Percentiles rank a stretch among this genome's conserved stretches.
These are phyloP conservation scores for Carpinus fangiana DNA, from an alignment of 306 rosid genomes.

Conservation along the genomic window DNA sequence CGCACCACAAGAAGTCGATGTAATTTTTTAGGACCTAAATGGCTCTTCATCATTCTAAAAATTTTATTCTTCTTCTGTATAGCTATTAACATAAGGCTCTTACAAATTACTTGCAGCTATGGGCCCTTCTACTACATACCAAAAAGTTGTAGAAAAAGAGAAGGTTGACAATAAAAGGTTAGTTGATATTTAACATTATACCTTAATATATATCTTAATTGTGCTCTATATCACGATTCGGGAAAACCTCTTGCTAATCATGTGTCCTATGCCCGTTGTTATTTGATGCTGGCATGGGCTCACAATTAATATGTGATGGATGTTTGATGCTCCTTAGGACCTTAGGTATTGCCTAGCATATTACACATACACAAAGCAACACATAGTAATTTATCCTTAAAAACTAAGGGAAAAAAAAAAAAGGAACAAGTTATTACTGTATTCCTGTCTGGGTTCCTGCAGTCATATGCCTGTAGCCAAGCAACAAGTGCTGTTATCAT, in stretches of 20 bases:
- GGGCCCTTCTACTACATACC: conserved; percentile 49
- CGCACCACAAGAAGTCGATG: conserved; percentile 61
- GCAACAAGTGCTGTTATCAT: neutral
- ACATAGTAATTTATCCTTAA: neutral
- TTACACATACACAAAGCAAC: neutral
- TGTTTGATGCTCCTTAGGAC: neutral
- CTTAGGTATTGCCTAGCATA: neutral
- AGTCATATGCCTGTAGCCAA: no score
- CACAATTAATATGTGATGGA: neutral
- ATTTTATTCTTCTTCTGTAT: neutral
- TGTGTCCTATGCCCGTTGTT: neutral
- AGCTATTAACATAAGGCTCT: conserved; percentile 15
- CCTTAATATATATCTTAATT: neutral
- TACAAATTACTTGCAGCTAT: conserved; percentile 46
- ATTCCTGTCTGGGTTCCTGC: neutral
- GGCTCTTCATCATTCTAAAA: neutral
- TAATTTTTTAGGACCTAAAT: conserved; percentile 34
- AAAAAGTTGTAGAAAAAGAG: conserved; percentile 51
- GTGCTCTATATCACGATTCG: neutral
- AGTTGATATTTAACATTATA: conserved; percentile 15
- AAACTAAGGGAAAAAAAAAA: neutral
- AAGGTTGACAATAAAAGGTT: conserved; percentile 65
- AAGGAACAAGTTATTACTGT: neutral
- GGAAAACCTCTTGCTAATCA: neutral
- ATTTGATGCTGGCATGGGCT: neutral